Base-by-base conservation (phyloP, 2,329 filamentous ascomycete species). In the Monosporascus sp. region DNA sequence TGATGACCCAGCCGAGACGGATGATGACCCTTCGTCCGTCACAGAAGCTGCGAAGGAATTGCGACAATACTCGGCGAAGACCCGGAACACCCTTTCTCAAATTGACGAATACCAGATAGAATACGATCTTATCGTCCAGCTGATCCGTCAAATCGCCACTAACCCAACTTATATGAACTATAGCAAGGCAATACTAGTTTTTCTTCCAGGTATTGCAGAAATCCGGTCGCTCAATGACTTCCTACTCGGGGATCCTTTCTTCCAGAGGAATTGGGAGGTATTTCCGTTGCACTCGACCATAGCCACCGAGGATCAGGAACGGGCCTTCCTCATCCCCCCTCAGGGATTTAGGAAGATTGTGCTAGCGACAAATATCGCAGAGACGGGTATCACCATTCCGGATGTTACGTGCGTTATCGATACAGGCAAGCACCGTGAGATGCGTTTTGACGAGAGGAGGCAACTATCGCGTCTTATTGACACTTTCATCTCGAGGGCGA, bases 351-450 rank as follows among this genome's bases (percentile, higher is more conserved):
- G 92, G 58, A 99, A 99, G 73, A 94, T 99, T 58, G 93, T 99
- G 2, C 80, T 99, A 51, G 92, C 94, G 2, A 99, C 94, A 15
- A 99, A 99, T 66, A 99, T 99, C 68, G 94, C 94, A 5, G 94
- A 99, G 70, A 99, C 94, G 1, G 94, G 94, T 75, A 96, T 99
- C 66, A 99, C 94, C 0, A 99, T 99, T 60, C 94, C 94, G 1
- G 94, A 99, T 67, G 90, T 99, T 31, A 97, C 94, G 0, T 96
- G 92, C 63, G 94, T 99, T 46, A 88, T 99, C 54, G 94, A 99
- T 69, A 92, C 91, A 1, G 94, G 94, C 53, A 97, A 96, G 70
- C 93, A 97, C 71, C 91, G 95, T 60, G 93, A 96, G 70, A 97
- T 97, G 93, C 80, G 93, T 28, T 97, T 96, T 63, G 93, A 99